Conservation (phyloP, 75 land plant genomes). For the Adiantum capillusveneris region DNA sequence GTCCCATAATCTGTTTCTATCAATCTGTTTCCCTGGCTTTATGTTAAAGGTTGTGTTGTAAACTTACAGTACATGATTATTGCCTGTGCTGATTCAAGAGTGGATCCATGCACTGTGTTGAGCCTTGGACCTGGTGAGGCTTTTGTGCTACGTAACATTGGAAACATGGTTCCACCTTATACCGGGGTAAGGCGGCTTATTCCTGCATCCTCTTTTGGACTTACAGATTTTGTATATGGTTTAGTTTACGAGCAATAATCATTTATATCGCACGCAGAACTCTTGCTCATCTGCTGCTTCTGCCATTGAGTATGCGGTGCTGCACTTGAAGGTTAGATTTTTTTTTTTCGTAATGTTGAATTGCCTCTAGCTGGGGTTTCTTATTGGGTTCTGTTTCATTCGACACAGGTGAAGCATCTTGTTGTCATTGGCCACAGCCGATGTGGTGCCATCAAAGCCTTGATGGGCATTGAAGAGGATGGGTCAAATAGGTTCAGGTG, state of each 20-base stretch:
- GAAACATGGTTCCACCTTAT: constrained; percentile 25
- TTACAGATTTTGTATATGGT: too few relatives aligned
- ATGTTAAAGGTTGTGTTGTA: not conserved
- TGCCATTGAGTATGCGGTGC: too few relatives aligned
- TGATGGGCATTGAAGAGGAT: constrained; percentile 19
- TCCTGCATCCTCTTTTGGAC: too few relatives aligned
- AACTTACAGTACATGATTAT: constrained; percentile 26
- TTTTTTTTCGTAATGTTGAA: too few relatives aligned
- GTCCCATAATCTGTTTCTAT: too few relatives aligned
- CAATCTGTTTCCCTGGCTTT: too few relatives aligned
- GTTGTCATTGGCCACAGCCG: constrained; percentile 25
- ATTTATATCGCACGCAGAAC: constrained; percentile 22
- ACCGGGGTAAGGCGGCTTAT: constrained; percentile 5
- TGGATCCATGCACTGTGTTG: constrained; percentile 24
- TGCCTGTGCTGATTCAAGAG: constrained; percentile 33
- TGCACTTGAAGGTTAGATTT: too few relatives aligned
- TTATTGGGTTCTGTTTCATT: not conserved
- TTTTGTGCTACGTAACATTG: constrained; percentile 29
- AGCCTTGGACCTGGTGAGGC: constrained; percentile 25
- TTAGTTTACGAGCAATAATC: not conserved
- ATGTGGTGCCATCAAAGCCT: constrained; percentile 32
- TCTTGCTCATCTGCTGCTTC: constrained; percentile 16
- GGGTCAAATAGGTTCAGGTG: too few relatives aligned
- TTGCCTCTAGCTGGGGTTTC: not conserved
- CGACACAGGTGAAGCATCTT: constrained; percentile 17